Conservation (phyloP, 2,329 filamentous ascomycete genomes). For the Exophiala sp. region DNA sequence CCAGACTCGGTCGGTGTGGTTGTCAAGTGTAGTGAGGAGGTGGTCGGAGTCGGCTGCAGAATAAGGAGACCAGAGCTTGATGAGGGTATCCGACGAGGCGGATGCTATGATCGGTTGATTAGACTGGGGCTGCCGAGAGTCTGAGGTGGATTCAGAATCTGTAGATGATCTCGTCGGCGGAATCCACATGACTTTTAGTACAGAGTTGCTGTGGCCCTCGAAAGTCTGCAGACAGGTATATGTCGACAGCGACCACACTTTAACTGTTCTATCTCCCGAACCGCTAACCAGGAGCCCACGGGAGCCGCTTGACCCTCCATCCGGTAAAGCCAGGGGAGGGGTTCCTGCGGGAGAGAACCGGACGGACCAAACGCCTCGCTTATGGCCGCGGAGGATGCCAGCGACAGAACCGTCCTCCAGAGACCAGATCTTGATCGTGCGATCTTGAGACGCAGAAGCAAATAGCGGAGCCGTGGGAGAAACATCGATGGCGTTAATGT, state of each 20-base stretch:
- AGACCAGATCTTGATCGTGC: conserved; percentile 95
- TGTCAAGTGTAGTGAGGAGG: conserved; percentile 82
- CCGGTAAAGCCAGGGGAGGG: conserved; percentile 65
- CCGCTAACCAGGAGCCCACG: conserved; percentile 83
- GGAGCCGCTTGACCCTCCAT: conserved; percentile 61
- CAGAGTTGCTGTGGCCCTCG: conserved; percentile 92
- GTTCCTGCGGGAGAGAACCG: conserved; percentile 77
- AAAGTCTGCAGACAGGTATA: conserved; percentile 91
- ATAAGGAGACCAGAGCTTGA: conserved; percentile 92
- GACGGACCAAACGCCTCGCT: conserved; percentile 92
- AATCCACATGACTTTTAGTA: conserved; percentile 90
- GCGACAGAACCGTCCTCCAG: conserved; percentile 81
- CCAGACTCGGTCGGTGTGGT: conserved; percentile 95
- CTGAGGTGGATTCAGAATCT: conserved; percentile 34
- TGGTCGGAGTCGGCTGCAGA: conserved; percentile 53
- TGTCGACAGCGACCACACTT: conserved; percentile 87
- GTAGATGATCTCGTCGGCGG: conserved; percentile 42
- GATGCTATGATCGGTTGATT: conserved; percentile 56
- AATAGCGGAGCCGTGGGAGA: conserved; percentile 72
- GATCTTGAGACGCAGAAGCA: conserved; percentile 92
- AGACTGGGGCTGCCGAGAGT: conserved; percentile 27
- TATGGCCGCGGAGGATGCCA: conserved; percentile 86
- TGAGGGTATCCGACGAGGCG: conserved; percentile 86
- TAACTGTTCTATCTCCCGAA: conserved; percentile 91
- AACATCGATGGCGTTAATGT: conserved; percentile 91